Percentiles rank a stretch among this genome's conserved stretches.
phyloP scores from a whole-genome alignment of 2,329 filamentous ascomycete genomes.

The Colletotrichum musicola region DNA sequence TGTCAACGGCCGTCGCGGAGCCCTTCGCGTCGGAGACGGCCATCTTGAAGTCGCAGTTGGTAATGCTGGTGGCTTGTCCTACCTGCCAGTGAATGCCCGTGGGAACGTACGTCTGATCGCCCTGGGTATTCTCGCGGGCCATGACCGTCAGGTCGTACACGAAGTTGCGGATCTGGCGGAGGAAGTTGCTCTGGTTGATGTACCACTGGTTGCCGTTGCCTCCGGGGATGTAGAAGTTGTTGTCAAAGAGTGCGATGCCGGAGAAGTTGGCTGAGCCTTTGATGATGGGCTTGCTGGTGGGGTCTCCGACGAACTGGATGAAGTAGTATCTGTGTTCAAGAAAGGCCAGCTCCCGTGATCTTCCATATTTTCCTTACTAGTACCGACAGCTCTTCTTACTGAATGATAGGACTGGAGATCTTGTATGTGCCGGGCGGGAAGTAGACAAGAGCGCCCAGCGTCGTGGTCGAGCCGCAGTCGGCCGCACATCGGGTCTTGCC shows the following conservation, averaged over 20 bases:
- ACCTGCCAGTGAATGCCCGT: constrained; percentile 38
- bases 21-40: too few relatives aligned
- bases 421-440: neutral
- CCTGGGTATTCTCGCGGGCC: neutral
- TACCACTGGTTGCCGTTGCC: constrained; percentile 4
- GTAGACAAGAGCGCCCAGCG: constrained; percentile 67
- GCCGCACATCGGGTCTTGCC: constrained; percentile 66
- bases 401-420: neutral
- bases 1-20: constrained; percentile 40
- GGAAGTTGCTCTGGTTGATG: constrained; percentile 17
- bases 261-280: neutral
- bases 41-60: constrained; percentile 54
- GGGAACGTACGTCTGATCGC: neutral
- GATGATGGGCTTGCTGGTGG: neutral
- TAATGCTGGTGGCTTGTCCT: constrained; percentile 59
- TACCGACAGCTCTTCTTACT: neutral
- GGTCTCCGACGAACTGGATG: neutral
- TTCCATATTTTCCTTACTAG: too few relatives aligned
- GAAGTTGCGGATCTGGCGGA: constrained; percentile 24
- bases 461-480: constrained; percentile 75
- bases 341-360: neutral
- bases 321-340: neutral
- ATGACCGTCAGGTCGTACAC: constrained; percentile 10
- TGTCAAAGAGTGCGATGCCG: neutral
- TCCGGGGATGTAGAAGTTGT: neutral